Base-by-base conservation (phyloP, 129 eudicot species). In the Flaveria trinervia region DNA sequence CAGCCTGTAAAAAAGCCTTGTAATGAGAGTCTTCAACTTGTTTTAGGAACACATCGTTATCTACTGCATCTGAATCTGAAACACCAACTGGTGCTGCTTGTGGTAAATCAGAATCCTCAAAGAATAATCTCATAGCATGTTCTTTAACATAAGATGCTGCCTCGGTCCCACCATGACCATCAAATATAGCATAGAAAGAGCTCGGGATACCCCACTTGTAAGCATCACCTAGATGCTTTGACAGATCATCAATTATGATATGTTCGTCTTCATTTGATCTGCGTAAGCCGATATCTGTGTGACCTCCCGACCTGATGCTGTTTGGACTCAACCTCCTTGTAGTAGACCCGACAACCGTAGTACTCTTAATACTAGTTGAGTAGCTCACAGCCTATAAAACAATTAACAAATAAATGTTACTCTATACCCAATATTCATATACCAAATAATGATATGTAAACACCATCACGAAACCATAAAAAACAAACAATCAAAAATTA, bases 141-240 rank as follows among this genome's bases (percentile, higher is more conserved):
- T 83, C 74, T 64, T 89, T 89, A 33, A 92, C 68, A 82, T 70
- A 92, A 9, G 91, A 45, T 61, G 97, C 86, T 7, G 97, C 97
- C 76, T 89, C 90, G 9, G 92, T 72, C 39, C 97, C 97, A 18
- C 96, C 96, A 18, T 92, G 97, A 17, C 97, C 97, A 39, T 89
- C 97, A 75, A 92, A 89, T 22, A 92, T 86, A 20, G 88, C 97
- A 56, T 87, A 92, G 26, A 92, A 92, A 5, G 97, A 84, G 54
- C 90, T 84, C 7, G 93, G 87, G 28, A 80, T 73, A 9, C 89
- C 74, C 91, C 93, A 92, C 25, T 33, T 79, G 81, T 81, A 84
- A 10, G 60, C 82, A 13, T 81, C 18, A 1, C 88, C 96, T 56
- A 92, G 70, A 36, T 83, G 88, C 49, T 79, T 66, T 2, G 87